Percentiles rank a stretch among this genome's conserved stretches.
phyloP scores from a whole-genome alignment of 306 rosid species.

The Pterocarpus macrocarpus region DNA sequence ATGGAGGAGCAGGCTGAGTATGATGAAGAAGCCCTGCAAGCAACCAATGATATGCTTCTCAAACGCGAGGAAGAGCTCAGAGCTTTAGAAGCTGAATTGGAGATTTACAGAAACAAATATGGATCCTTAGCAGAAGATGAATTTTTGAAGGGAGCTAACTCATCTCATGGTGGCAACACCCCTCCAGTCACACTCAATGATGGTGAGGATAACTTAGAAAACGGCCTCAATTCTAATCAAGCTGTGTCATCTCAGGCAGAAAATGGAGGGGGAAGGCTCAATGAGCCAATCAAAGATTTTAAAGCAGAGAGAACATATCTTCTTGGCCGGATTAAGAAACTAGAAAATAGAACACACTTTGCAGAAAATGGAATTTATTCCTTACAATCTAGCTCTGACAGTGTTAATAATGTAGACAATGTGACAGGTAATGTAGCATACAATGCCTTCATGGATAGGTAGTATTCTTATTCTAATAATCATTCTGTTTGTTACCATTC shows the following conservation, averaged over 20 bases:
- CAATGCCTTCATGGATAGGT: background rate
- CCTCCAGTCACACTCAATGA: conserved; percentile 43
- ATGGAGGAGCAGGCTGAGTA: conserved; percentile 98
- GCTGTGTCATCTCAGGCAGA: conserved; percentile 40
- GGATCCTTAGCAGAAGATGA: conserved; percentile 65
- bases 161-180: conserved; percentile 36
- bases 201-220: conserved; percentile 48
- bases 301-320: conserved; percentile 63
- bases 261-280: conserved; percentile 45
- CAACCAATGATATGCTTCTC: conserved; percentile 69
- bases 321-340: conserved; percentile 66
- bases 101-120: conserved; percentile 63
- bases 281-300: conserved; percentile 52
- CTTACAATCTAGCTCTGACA: background rate
- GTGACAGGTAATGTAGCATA: conserved; percentile 53
- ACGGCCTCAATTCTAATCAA: conserved; percentile 44
- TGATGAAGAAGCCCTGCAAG: conserved; percentile 88
- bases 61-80: conserved; percentile 77
- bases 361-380: conserved; percentile 46
- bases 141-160: conserved; percentile 17
- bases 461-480: background rate
- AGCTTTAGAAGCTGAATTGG: conserved; percentile 70
- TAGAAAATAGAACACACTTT: conserved; percentile 46
- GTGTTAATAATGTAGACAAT: conserved; percentile 38
- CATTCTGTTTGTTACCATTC: background rate